These are phyloP conservation scores for Zasmidium citrigriseum DNA, from an alignment of 2,329 filamentous ascomycete species.

Conservation along the genomic window DNA sequence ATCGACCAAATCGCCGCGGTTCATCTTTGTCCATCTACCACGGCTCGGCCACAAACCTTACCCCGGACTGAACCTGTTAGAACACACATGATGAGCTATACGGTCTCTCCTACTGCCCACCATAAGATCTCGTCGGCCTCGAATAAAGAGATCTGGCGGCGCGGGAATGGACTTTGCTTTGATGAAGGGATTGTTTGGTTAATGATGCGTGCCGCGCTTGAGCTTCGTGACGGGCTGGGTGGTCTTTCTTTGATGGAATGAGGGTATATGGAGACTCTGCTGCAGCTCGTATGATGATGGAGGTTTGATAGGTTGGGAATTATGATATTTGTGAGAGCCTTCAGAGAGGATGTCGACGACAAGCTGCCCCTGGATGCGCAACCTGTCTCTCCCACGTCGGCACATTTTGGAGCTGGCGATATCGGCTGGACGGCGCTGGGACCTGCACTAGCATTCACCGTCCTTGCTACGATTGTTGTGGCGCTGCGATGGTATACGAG, in stretches of 20 bases:
- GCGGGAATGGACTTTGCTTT: no score
- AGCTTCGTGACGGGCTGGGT: not conserved
- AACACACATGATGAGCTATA: not conserved
- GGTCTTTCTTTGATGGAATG: not conserved
- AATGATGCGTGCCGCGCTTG: not conserved
- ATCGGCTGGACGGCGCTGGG: conserved; percentile 34
- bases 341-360: conserved; percentile 10
- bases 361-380: conserved; percentile 2
- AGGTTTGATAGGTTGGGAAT: not conserved
- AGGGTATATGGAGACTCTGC: not conserved
- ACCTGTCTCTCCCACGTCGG: conserved; percentile 14
- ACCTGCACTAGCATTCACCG: conserved; percentile 33
- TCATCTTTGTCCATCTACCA: not conserved
- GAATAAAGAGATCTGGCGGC: not conserved
- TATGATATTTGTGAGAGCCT: conserved; percentile 1
- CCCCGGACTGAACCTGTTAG: not conserved
- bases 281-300: not conserved
- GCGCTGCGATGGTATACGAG: conserved; percentile 38
- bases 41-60: not conserved
- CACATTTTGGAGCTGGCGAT: conserved; percentile 24
- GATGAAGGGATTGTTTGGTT: not conserved
- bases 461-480: conserved; percentile 35
- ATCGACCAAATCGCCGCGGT: not conserved
- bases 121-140: not conserved
- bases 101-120: not conserved